These are phyloP conservation scores for Aspergillus nanangensis DNA, from an alignment of 495 filamentous ascomycete genomes.

Conservation along the genomic window DNA sequence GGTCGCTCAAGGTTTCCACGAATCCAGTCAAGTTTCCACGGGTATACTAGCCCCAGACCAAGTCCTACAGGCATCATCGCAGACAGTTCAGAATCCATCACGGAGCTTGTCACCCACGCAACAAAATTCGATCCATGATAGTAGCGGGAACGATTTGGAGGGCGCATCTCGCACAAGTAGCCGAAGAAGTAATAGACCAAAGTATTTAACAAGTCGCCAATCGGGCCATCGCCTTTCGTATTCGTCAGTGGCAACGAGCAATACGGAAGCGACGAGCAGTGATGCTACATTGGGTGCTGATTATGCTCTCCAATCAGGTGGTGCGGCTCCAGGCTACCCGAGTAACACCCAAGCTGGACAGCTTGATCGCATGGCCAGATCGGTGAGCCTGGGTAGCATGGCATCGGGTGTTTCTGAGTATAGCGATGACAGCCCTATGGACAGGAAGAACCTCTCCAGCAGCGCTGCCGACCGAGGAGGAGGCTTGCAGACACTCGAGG, in stretches of 20 bases:
- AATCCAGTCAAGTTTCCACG: slow-evolving; percentile 19
- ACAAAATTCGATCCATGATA: slow-evolving; percentile 29
- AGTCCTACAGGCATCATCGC: slow-evolving; percentile 28
- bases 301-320: slow-evolving; percentile 80
- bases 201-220: slow-evolving; percentile 68
- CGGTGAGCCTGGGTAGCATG: slow-evolving; percentile 90
- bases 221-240: slow-evolving; percentile 74
- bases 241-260: slow-evolving; percentile 65
- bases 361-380: slow-evolving; percentile 61
- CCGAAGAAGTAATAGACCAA: slow-evolving; percentile 53
- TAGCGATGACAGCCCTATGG: slow-evolving; percentile 52
- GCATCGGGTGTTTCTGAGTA: slow-evolving; percentile 84
- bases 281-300: slow-evolving; percentile 76
- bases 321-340: slow-evolving; percentile 61
- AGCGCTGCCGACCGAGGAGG: slow-evolving; percentile 44
- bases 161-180: slow-evolving; percentile 21
- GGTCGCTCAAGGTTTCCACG: slow-evolving; percentile 12
- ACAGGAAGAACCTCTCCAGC: slow-evolving; percentile 29
- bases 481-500: slow-evolving; percentile 55
- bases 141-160: slow-evolving; percentile 24
- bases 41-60: slow-evolving; percentile 21
- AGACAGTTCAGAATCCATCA: slow-evolving; percentile 21
- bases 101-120: slow-evolving; percentile 35
- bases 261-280: slow-evolving; percentile 56
- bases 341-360: slow-evolving; percentile 33